Evolutionary conservation across 306 rosid genomes (phyloP).

Genomic region (Gastrolobium villosum): DNA sequence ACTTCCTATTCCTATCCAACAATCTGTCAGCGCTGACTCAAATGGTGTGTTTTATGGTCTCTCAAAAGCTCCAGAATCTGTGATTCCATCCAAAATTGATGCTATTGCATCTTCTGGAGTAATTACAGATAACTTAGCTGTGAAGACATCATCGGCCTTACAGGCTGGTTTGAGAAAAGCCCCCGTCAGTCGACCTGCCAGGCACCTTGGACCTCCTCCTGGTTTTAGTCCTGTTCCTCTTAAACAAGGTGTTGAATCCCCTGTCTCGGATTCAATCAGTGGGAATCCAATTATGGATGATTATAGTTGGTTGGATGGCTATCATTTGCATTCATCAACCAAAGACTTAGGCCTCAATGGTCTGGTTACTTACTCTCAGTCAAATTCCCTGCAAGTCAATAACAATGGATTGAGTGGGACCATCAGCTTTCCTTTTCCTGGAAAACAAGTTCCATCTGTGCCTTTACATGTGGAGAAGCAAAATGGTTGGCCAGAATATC

Average conservation of each 20-base stretch:
- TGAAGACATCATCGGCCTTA: conserved; percentile 50
- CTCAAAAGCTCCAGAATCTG: conserved; percentile 59
- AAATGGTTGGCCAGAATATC: conserved; percentile 74
- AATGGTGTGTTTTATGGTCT: conserved; percentile 51
- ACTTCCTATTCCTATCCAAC: conserved; percentile 65
- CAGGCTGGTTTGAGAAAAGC: conserved; percentile 60
- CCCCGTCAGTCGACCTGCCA: conserved; percentile 84
- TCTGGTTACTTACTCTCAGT: conserved; percentile 54
- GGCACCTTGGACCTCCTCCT: conserved; percentile 95
- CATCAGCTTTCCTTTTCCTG: conserved; percentile 88
- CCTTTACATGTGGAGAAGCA: conserved; percentile 68
- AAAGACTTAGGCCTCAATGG: conserved; percentile 53
- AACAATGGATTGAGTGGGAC: conserved; percentile 63
- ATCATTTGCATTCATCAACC: conserved; percentile 71
- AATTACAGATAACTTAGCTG: conserved; percentile 49
- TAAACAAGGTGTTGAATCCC: conserved; percentile 67
- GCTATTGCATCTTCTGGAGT: conserved; percentile 58
- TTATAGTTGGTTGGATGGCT: conserved; percentile 97
- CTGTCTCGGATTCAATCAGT: conserved; percentile 61
- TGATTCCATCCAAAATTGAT: conserved; percentile 57
- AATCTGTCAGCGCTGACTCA: conserved; percentile 55
- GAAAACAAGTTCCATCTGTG: conserved; percentile 73
- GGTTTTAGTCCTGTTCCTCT: conserved; percentile 74
- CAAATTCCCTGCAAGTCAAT: conserved; percentile 56
- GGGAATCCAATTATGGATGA: conserved; percentile 81